Percentiles rank a stretch among this genome's conserved stretches.
Evolutionary conservation across 805 yeast species (phyloP).

Genomic region (Candida vartiovaarae): DNA sequence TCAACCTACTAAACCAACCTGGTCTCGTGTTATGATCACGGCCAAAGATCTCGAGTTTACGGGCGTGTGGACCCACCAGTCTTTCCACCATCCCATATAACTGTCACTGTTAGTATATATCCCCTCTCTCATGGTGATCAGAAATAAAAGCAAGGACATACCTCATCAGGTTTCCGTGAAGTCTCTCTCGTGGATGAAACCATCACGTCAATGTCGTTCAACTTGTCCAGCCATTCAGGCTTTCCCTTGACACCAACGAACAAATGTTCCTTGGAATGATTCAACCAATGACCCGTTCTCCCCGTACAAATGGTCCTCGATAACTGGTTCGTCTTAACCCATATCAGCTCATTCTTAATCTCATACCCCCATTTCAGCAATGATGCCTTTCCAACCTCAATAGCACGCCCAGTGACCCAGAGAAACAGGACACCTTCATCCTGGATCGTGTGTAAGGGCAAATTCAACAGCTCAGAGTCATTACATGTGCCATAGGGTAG

Average conservation of each 20-base stretch:
- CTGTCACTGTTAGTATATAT: slow-evolving; percentile 25
- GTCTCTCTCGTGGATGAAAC: slow-evolving; percentile 85
- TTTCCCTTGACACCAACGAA: slow-evolving; percentile 80
- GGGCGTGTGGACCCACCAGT: slow-evolving; percentile 65
- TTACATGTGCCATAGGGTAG: slow-evolving; percentile 71
- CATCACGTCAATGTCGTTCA: slow-evolving; percentile 67
- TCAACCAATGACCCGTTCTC: slow-evolving; percentile 94
- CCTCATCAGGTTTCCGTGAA: slow-evolving; percentile 85
- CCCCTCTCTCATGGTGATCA: not conserved
- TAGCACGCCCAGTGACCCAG: slow-evolving; percentile 95
- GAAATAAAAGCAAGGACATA: slow-evolving; percentile 3
- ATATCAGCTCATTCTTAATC: slow-evolving; percentile 71
- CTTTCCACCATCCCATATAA: slow-evolving; percentile 80
- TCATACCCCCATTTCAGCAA: slow-evolving; percentile 76
- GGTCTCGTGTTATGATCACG: slow-evolving; percentile 78
- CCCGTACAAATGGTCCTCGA: slow-evolving; percentile 90
- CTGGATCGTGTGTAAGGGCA: slow-evolving; percentile 65
- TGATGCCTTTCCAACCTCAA: slow-evolving; percentile 79
- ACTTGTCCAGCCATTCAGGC: slow-evolving; percentile 61
- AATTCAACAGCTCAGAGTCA: slow-evolving; percentile 61
- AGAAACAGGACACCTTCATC: slow-evolving; percentile 76
- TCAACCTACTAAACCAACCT: slow-evolving; percentile 63
- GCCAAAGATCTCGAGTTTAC: slow-evolving; percentile 87
- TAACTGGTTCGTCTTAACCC: slow-evolving; percentile 89
- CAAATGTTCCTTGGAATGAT: slow-evolving; percentile 89